These are phyloP conservation scores for Tricholoma terreum DNA, from an alignment of 768 basidiomycete genomes.

Conservation along the genomic window DNA sequence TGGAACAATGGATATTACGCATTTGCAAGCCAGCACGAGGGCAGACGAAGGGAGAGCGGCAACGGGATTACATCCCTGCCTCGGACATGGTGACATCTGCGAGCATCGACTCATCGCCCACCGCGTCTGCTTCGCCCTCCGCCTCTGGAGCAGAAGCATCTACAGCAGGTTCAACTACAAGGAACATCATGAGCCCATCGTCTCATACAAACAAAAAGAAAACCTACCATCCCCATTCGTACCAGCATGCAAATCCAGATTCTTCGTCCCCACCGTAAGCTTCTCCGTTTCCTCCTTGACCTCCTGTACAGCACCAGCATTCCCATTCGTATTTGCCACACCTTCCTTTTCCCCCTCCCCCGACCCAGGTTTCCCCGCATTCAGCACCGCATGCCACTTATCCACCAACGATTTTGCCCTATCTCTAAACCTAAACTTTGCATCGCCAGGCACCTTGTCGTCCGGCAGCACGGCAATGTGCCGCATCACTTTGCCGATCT, in stretches of 20 bases:
- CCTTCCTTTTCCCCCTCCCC: slow-evolving; percentile 13
- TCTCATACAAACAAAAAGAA: background rate
- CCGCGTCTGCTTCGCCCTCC: slow-evolving; percentile 27
- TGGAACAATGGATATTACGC: no score
- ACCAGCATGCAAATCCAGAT: background rate
- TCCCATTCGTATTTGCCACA: slow-evolving; percentile 6
- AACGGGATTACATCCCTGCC: slow-evolving; percentile 14
- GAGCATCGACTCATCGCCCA: slow-evolving; percentile 23
- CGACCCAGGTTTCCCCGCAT: slow-evolving; percentile 10
- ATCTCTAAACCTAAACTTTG: slow-evolving; percentile 52
- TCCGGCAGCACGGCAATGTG: slow-evolving; percentile 56
- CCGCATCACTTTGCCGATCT: slow-evolving; percentile 78
- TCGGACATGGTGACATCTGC: slow-evolving; percentile 44
- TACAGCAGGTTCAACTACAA: background rate
- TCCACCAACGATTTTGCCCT: slow-evolving; percentile 62
- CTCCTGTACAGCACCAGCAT: background rate
- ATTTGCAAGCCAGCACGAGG: no score
- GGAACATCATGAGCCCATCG: background rate
- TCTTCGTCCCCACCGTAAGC: background rate
- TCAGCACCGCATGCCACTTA: slow-evolving; percentile 53
- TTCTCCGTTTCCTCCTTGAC: background rate
- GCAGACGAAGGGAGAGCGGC: no score
- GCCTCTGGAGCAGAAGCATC: slow-evolving; percentile 11
- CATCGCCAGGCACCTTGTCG: slow-evolving; percentile 55
- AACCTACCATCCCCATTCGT: background rate